A percentile compares a stretch with the other conserved stretches of the same genome.
These are phyloP conservation scores for Daldinia grandis DNA, from an alignment of 495 filamentous ascomycete species.

Conservation along the genomic window DNA sequence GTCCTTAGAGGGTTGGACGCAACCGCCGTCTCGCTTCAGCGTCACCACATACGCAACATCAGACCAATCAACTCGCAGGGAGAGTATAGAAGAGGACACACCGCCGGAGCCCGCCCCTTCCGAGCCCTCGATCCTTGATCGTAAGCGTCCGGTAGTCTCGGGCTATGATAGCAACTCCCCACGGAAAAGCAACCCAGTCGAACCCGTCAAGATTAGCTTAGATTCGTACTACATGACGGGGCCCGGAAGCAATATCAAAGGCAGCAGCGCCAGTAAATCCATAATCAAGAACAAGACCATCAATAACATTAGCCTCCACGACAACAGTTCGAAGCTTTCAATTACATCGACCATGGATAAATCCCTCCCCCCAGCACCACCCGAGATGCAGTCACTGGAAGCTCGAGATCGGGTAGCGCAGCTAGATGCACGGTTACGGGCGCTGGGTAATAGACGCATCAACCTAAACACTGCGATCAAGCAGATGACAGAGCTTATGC, in stretches of 20 bases:
- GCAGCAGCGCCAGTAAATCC: background rate
- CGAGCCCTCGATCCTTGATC: conserved; percentile 52
- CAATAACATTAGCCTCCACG: conserved; percentile 1
- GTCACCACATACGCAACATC: conserved; percentile 73
- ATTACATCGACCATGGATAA: conserved; percentile 52
- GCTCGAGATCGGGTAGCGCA: conserved; percentile 69
- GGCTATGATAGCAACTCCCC: conserved; percentile 33
- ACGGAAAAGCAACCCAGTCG: conserved; percentile 19
- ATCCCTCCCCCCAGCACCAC: conserved; percentile 27
- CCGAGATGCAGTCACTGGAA: conserved; percentile 17
- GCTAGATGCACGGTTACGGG: conserved; percentile 71
- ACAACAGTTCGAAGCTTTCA: background rate
- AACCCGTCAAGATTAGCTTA: conserved; percentile 42
- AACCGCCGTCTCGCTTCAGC: conserved; percentile 76
- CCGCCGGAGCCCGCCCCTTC: conserved; percentile 33
- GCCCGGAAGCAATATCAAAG: background rate
- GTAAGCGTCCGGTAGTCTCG: conserved; percentile 44
- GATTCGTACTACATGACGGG: conserved; percentile 40
- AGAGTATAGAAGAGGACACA: conserved; percentile 56
- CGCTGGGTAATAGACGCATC: conserved; percentile 69
- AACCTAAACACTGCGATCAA: conserved; percentile 77
- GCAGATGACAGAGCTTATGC: conserved; percentile 74
- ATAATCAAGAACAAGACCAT: background rate
- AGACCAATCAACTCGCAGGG: conserved; percentile 62
- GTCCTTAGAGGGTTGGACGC: conserved; percentile 48